Percentiles rank a stretch among this genome's conserved stretches.
phyloP scores from a whole-genome alignment of 371 early-diverging fungal species.

The Umbelopsis sp. region DNA sequence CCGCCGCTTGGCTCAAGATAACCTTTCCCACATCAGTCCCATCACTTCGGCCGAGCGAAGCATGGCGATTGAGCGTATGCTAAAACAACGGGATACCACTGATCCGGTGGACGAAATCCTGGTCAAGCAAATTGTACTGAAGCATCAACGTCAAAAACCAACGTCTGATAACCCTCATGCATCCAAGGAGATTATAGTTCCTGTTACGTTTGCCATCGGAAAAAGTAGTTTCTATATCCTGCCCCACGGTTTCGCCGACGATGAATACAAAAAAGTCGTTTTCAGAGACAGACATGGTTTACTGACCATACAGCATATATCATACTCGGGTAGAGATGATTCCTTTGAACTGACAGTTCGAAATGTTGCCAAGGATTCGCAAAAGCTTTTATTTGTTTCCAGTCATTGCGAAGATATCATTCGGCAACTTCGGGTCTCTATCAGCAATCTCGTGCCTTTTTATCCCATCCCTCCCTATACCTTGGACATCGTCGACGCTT shows the following conservation, averaged over 20 bases:
- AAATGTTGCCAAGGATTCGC: conserved; percentile 28
- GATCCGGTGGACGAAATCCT: conserved; percentile 30
- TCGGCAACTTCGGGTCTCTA: conserved; percentile 34
- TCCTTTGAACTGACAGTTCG: conserved; percentile 35
- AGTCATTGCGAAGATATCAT: conserved; percentile 38
- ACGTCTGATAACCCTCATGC: conserved; percentile 15
- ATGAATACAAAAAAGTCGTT: conserved; percentile 34
- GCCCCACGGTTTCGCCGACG: conserved; percentile 26
- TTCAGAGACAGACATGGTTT: conserved; percentile 47
- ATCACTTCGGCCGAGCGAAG: conserved; percentile 31
- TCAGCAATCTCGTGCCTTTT: conserved; percentile 29
- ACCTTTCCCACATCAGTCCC: conserved; percentile 24
- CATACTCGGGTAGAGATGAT: conserved; percentile 36
- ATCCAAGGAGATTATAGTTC: conserved; percentile 36
- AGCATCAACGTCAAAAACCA: conserved; percentile 36
- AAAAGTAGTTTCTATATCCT: conserved; percentile 44
- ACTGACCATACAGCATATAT: conserved; percentile 36
- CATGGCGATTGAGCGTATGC: conserved; percentile 33
- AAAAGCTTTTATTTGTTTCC: conserved; percentile 38
- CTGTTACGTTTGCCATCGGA: conserved; percentile 42
- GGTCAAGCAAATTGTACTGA: conserved; percentile 40
- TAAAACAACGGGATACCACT: conserved; percentile 38
- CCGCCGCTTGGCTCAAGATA: conserved; percentile 27
- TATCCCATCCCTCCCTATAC: conserved; percentile 21
- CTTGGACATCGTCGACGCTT: neutral